These are phyloP conservation scores for Triticum dicoccoides DNA, from an alignment of 176 grass and related monocot genomes.

Conservation along the genomic window DNA sequence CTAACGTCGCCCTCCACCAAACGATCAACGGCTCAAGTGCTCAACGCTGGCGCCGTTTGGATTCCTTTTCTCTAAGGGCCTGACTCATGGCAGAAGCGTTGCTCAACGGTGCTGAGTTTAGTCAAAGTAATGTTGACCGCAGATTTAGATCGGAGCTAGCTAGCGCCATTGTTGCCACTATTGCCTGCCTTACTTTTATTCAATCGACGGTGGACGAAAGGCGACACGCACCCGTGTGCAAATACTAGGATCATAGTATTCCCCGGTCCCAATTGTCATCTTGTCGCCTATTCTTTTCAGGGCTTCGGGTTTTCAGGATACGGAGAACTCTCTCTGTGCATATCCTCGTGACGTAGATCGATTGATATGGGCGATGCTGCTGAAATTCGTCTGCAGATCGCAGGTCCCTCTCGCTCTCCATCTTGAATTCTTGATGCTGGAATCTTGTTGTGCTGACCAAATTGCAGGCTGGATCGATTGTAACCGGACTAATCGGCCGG, in stretches of 20 bases:
- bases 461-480: too few relatives aligned
- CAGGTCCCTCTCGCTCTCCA: constrained; percentile 14
- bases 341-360: background rate
- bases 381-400: constrained; percentile 51
- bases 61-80: background rate
- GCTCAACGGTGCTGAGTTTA: background rate
- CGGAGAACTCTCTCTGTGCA: background rate
- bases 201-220: background rate
- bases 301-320: background rate
- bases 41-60: background rate
- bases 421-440: background rate
- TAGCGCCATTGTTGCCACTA: background rate
- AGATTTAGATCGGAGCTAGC: background rate
- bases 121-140: background rate
- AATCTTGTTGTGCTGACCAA: background rate
- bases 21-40: background rate
- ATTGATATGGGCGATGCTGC: constrained; percentile 23
- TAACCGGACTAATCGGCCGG: background rate
- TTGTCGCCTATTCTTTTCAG: background rate
- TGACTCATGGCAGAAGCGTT: constrained; percentile 1
- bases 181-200: background rate
- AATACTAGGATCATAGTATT: background rate
- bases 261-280: background rate
- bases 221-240: background rate
- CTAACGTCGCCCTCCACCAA: background rate